Base-by-base conservation (phyloP, 2,329 filamentous ascomycete genomes). In the Cyphellophora attinorum region DNA sequence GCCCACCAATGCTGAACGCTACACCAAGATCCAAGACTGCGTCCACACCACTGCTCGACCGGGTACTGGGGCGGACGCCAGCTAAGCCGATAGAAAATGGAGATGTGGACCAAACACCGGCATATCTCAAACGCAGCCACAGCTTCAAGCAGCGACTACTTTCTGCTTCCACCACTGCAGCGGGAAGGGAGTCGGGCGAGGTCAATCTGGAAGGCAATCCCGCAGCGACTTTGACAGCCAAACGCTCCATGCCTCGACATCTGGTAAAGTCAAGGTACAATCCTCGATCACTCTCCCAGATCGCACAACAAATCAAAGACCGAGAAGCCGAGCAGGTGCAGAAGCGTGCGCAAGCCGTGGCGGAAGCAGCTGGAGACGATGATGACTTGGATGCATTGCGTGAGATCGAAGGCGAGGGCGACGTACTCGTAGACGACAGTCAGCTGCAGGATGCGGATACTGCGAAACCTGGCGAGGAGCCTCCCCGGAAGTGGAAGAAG, bases 361-460 rank as follows among this genome's bases (percentile, higher is more conserved):
- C 61, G 48, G 58, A 64, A 34, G 57, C 60, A 25, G 60, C 64
- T 28, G 47, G 47, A 6, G 39, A 61, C 35, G 52, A 65, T 10
- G 61, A 65, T 13, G 62, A 65, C 10, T 47, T 59, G 49, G 62
- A 65, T 13, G 50, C 62, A 11, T 45, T 67, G 19, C 51, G 55
- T 6, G 64, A 67, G 35, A 54, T 67, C 13, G 64, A 67, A 45
- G 55, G 44, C 2, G 31, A 31, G n/a, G 52, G 45, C 21, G 21
- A 25, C n/a, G 46, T 57, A 10, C 47, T 57, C 11, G 52, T 60
- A 5, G 46, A 51, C 11, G 58, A 65, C 40, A 62, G 55, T 27
- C 61, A 65, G 33, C 34, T 38, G 1, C 33, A 15, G 10, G 34
- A 40, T 19, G 30, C 30, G 19, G 33, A 46, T 11, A 27, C 46